Conservation (phyloP, 2,329 filamentous ascomycete species). For the Fusarium sp. region DNA sequence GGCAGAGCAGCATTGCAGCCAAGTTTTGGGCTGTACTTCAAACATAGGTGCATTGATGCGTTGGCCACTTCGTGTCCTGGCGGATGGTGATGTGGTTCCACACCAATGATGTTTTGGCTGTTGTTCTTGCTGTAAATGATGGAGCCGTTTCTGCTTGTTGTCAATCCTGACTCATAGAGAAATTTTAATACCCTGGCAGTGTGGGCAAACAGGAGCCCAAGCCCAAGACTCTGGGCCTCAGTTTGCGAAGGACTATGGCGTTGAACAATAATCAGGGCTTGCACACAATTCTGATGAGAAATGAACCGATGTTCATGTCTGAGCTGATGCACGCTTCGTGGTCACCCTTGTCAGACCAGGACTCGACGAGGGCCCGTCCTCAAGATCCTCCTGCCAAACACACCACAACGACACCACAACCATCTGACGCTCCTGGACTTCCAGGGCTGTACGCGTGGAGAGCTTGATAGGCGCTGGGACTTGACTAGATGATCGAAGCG, state of each 20-base stretch:
- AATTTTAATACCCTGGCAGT: neutral
- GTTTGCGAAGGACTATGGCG: slow-evolving; percentile 1
- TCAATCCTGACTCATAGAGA: slow-evolving; percentile 32
- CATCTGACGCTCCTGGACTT: slow-evolving; percentile 35
- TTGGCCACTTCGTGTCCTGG: slow-evolving; percentile 34
- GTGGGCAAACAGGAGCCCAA: slow-evolving; percentile 20
- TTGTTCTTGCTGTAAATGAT: slow-evolving; percentile 24
- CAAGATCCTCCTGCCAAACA: slow-evolving; percentile 32
- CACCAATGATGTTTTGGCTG: slow-evolving; percentile 28
- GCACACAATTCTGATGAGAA: slow-evolving; percentile 9
- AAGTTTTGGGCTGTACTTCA: slow-evolving; percentile 27
- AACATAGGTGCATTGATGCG: slow-evolving; percentile 34
- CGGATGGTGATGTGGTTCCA: slow-evolving; percentile 31
- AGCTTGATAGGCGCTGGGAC: slow-evolving; percentile 12
- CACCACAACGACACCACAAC: slow-evolving; percentile 43
- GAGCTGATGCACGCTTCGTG: slow-evolving; percentile 31
- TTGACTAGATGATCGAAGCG: slow-evolving; percentile 17
- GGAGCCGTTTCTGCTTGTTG: slow-evolving; percentile 21
- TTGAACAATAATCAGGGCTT: slow-evolving; percentile 11
- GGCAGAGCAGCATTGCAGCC: slow-evolving; percentile 33
- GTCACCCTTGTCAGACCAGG: slow-evolving; percentile 24
- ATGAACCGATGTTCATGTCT: slow-evolving; percentile 26
- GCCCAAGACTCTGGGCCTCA: slow-evolving; percentile 19
- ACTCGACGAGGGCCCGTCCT: slow-evolving; percentile 22
- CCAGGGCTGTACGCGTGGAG: slow-evolving; percentile 18